These are phyloP conservation scores for Trichoderma simmonsii DNA, from an alignment of 2,329 filamentous ascomycete genomes.

Conservation along the genomic window DNA sequence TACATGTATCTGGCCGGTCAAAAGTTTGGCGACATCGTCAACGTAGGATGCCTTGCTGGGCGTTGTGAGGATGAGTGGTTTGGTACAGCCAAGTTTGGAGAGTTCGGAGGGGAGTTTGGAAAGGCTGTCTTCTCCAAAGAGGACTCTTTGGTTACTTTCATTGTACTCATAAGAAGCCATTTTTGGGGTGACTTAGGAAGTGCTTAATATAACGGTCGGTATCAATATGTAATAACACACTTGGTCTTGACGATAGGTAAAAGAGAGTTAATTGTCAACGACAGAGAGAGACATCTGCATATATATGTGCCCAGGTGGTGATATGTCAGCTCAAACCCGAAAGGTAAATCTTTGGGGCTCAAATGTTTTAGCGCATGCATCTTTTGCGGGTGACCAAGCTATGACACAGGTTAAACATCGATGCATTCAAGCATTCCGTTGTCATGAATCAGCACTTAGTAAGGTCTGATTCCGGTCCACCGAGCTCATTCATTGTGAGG, in stretches of 20 bases:
- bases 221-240: too few relatives aligned
- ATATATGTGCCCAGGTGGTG: neutral
- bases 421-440: neutral
- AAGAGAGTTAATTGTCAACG: neutral
- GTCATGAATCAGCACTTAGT: constrained; percentile 9
- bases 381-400: neutral
- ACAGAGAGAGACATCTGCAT: neutral
- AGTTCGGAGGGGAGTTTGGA: constrained; percentile 46
- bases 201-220: neutral
- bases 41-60: constrained; percentile 28
- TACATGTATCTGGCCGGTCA: neutral
- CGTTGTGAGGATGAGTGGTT: constrained; percentile 54
- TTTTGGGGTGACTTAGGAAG: neutral
- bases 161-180: constrained; percentile 8
- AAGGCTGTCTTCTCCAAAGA: constrained; percentile 56
- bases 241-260: neutral
- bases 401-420: neutral
- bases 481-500: neutral
- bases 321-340: neutral
- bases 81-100: constrained; percentile 43
- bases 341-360: neutral
- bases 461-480: neutral
- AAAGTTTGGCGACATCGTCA: neutral
- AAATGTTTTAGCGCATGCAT: neutral
- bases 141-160: constrained; percentile 32